Conservation (phyloP, 2,329 filamentous ascomycete species). For the Neoascochyta sp. region DNA sequence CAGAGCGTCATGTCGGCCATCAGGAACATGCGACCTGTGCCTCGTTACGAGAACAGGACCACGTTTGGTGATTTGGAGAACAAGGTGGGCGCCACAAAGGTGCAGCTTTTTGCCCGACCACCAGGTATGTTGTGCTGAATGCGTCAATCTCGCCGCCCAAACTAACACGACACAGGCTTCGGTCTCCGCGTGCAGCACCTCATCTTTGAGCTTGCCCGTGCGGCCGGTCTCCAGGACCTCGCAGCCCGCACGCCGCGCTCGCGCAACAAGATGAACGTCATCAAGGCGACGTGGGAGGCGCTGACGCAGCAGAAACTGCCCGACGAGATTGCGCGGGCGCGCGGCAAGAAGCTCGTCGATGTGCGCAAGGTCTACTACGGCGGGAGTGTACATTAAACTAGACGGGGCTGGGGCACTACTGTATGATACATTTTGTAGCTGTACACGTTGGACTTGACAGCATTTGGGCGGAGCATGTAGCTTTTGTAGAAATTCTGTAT, state of each 20-base stretch:
- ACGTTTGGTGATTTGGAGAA: slow-evolving; percentile 79
- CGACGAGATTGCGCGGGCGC: slow-evolving; percentile 80
- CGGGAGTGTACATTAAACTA: slow-evolving; percentile 48
- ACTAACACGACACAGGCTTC: slow-evolving; percentile 62
- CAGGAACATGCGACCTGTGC: slow-evolving; percentile 87
- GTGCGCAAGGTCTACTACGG: slow-evolving; percentile 97
- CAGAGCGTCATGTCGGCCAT: slow-evolving; percentile 81
- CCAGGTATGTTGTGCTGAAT: slow-evolving; percentile 88
- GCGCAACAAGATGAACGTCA: slow-evolving; percentile 95
- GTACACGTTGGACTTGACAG: too few relatives aligned
- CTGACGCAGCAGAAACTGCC: slow-evolving; percentile 80
- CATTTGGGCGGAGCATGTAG: too few relatives aligned
- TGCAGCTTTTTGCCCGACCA: slow-evolving; percentile 76
- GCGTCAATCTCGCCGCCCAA: neutral
- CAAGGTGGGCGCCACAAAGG: slow-evolving; percentile 84
- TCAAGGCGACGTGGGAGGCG: slow-evolving; percentile 85
- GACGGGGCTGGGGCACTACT: slow-evolving; percentile 1
- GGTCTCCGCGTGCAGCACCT: slow-evolving; percentile 86
- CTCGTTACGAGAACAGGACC: slow-evolving; percentile 85
- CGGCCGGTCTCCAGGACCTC: slow-evolving; percentile 81
- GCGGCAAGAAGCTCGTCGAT: slow-evolving; percentile 94
- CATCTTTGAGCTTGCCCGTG: slow-evolving; percentile 91
- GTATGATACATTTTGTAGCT: slow-evolving; percentile 11
- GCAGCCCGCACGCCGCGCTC: slow-evolving; percentile 78
- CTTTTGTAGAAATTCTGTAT: too few relatives aligned